Evolutionary conservation across 1,139 yeast species (phyloP), one percentile per base, ranked within the genome.

Genomic region (Scheffersomyces quercinus): DNA sequence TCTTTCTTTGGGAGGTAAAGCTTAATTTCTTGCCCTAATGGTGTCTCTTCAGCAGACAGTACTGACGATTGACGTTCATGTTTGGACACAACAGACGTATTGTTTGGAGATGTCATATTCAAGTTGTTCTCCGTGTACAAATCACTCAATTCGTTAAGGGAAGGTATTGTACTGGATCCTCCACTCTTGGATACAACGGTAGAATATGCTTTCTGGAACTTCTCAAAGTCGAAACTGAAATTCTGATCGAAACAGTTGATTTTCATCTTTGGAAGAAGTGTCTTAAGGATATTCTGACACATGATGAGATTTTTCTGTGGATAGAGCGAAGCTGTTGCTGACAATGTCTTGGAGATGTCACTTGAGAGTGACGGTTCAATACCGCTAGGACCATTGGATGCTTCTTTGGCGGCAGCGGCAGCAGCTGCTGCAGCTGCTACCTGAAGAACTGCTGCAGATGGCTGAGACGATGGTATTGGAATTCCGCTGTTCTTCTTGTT

Each of bases 1-100:
- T 83, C 84, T 53, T 86, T 82, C 1, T 91, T 79, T 0, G 97
- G 97, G 37, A 90, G 65, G 7, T 85, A 81, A 39, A 88, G 78
- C 51, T 77, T 83, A 52, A 88, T 78, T 56, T 83, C 83, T 13
- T 56, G 53, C 3, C 67, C 62, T 20, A 42, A 51, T 43, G 54
- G 49, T 4, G 48, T 42, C 11, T 52, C 71, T 20, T 58, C 64
- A 12, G 39, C 46, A 1, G 65, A 58, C 10, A 56, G 43, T 4
- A 56, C 52, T 8, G 61, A 53, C 14, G 51, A 51, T 37, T 42
- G 59, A 42, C 58, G 43, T 34, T 44, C 49, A 14, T 44, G 13
- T 32, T 30, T 11, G n/a, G 41, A 46, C 12, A 46, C 47, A 29
- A 47, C 52, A 40, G 37, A 43, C 36, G 40, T 41, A n/a, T 42